Conservation (phyloP, 345 rosid species). For the Aurinia saxatilis region DNA sequence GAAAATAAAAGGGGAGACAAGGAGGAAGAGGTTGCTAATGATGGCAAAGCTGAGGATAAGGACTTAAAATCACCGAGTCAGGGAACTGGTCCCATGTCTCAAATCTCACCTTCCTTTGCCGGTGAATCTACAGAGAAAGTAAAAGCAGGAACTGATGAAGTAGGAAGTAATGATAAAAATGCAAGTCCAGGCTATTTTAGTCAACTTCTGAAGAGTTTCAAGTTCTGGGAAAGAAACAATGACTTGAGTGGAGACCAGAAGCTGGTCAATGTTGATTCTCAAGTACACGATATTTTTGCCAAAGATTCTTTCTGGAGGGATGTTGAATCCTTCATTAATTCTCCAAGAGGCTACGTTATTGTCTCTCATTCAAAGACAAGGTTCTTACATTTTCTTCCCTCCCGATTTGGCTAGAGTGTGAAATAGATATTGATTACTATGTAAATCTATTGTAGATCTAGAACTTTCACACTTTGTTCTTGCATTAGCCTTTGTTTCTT, state of each 20-base stretch:
- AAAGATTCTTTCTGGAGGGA: slow-evolving; percentile 51
- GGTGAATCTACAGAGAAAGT: slow-evolving; percentile 21
- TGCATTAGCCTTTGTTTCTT: neutral
- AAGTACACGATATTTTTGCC: slow-evolving; percentile 30
- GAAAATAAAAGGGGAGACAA: slow-evolving; percentile 2
- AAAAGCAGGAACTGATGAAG: slow-evolving; percentile 24
- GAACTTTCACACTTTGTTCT: neutral
- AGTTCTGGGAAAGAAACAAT: slow-evolving; percentile 34
- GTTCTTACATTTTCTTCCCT: slow-evolving; percentile 26
- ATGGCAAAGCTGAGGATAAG: slow-evolving; percentile 21
- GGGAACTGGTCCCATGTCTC: slow-evolving; percentile 5
- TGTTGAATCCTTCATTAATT: slow-evolving; percentile 50
- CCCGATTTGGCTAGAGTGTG: neutral
- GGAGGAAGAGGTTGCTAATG: slow-evolving; percentile 11
- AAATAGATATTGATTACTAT: neutral
- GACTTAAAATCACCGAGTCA: slow-evolving; percentile 11
- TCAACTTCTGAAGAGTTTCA: slow-evolving; percentile 34
- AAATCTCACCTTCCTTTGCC: slow-evolving; percentile 15
- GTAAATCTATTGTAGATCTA: neutral
- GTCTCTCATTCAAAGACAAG: slow-evolving; percentile 61
- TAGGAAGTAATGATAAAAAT: slow-evolving; percentile 14
- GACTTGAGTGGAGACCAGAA: slow-evolving; percentile 27
- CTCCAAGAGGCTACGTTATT: slow-evolving; percentile 42
- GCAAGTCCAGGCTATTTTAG: slow-evolving; percentile 32
- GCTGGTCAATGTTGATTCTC: slow-evolving; percentile 16